Percentiles rank a stretch among this genome's conserved stretches.
phyloP scores from a whole-genome alignment of 2,329 filamentous ascomycete genomes.

The Lasiodiplodia sp. region DNA sequence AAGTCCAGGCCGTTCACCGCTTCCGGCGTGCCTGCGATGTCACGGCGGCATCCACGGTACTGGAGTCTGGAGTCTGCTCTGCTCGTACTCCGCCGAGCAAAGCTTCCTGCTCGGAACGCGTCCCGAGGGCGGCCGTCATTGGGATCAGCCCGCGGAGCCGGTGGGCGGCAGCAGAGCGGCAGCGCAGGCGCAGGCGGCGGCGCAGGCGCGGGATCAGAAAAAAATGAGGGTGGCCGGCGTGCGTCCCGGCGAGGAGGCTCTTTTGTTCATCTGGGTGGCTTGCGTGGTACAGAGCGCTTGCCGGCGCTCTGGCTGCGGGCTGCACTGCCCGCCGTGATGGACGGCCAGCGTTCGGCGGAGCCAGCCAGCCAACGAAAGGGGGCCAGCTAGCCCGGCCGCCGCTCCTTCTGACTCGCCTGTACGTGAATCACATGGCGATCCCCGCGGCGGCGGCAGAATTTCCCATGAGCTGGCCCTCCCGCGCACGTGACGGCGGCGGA shows the following conservation, averaged over 20 bases:
- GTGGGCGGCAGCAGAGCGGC: neutral
- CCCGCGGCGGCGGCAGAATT: slow-evolving; percentile 21
- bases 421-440: slow-evolving; percentile 1
- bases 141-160: slow-evolving; percentile 20
- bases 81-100: neutral
- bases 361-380: slow-evolving; percentile 18
- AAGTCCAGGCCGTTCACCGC: slow-evolving; percentile 20
- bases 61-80: neutral
- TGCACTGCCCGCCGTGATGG: neutral
- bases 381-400: slow-evolving; percentile 2
- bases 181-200: neutral
- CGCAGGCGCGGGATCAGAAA: neutral
- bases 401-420: slow-evolving; percentile 24
- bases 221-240: neutral
- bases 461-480: neutral
- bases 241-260: neutral
- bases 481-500: slow-evolving; percentile 6
- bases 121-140: slow-evolving; percentile 25
- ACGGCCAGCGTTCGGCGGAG: slow-evolving; percentile 2
- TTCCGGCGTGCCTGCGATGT: neutral
- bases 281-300: slow-evolving; percentile 15
- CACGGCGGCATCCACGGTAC: slow-evolving; percentile 11
- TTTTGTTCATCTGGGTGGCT: slow-evolving; percentile 9
- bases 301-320: slow-evolving; percentile 13
- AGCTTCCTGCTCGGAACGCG: slow-evolving; percentile 5